Base-by-base conservation (phyloP, 208 protist species). In the Acanthamoeba castellanii region DNA sequence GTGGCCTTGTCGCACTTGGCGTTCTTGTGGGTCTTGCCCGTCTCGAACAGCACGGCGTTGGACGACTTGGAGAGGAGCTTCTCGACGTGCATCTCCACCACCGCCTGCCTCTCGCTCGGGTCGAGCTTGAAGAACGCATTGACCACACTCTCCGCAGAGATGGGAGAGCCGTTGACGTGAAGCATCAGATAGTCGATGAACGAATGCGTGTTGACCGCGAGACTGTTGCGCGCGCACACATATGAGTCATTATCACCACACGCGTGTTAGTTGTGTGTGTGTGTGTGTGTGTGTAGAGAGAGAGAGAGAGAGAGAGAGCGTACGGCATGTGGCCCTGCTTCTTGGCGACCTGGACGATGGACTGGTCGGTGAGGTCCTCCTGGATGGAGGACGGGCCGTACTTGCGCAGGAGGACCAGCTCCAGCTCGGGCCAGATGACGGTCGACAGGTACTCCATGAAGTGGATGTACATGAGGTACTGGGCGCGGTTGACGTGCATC, bases 291-390 rank as follows among this genome's bases (percentile, higher is more conserved):
- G n/a, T 32, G 37, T 25, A 30, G n/a, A 47, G 59, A 70, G 52
- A 52, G 42, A 8, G 30, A 27, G 52, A 11, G n/a, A 84, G 20
- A 11, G 78, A 30, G 50, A 92, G 37, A 0, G 32, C 85, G 45
- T 92, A 92, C 85, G 85, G 85, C 85, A 92, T 92, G 52, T 92
- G 34, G 59, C 85, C 85, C 85, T 52, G 59, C 37, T 92, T 34
- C 7, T 30, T 30, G 37, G 61, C 85, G 11, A 92, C 61, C 20
- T 92, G 20, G 32, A 72, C 1, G 59, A 92, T 52, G 59, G 85
- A n/a, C 3, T 72, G 50, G 18, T 92, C n/a, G 52, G 57, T 74
- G 37, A 92, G 59, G 20, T 34, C 37, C 45, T 30, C 25, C 61
- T 92, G 85, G 42, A 92, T 66, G 30, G 85, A 92, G 32, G 85